These are phyloP conservation scores for Quercus tomentella DNA, from an alignment of 331 rosid genomes.

Conservation along the genomic window DNA sequence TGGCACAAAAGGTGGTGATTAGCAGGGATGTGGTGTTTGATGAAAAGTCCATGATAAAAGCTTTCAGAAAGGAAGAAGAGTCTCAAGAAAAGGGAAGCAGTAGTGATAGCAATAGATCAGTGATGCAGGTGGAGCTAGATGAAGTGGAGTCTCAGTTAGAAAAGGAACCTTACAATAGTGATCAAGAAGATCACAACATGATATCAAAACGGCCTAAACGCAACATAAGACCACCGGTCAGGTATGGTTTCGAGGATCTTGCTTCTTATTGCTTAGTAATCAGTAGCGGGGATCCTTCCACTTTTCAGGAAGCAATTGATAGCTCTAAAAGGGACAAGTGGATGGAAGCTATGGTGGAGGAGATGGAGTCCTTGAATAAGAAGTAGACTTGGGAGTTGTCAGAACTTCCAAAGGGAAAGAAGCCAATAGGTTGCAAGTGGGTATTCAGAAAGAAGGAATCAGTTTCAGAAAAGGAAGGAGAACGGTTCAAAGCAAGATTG, in stretches of 20 bases:
- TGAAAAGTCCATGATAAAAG: not conserved
- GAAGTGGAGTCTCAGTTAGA: not conserved
- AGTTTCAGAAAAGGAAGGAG: not conserved
- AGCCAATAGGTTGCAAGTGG: not conserved
- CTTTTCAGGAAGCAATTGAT: not conserved
- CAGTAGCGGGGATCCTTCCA: not conserved
- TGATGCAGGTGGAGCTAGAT: not conserved
- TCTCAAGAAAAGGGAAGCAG: not conserved
- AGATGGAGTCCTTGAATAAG: not conserved
- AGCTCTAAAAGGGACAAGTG: not conserved
- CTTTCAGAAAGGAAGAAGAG: not conserved
- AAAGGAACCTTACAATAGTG: not conserved
- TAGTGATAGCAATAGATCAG: too few species aligned
- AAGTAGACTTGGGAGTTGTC: not conserved
- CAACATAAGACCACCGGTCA: not conserved
- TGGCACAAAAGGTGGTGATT: not conserved
- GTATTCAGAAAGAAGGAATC: not conserved
- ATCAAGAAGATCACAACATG: too few species aligned
- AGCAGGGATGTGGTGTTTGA: not conserved
- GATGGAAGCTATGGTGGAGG: not conserved
- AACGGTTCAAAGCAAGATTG: not conserved
- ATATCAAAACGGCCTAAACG: too few species aligned
- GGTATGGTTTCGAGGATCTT: not conserved
- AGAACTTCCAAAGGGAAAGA: not conserved
- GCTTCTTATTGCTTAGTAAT: not conserved